phyloP scores from a whole-genome alignment of 352 stramenopile species.

The Blastocystis sp. region DNA sequence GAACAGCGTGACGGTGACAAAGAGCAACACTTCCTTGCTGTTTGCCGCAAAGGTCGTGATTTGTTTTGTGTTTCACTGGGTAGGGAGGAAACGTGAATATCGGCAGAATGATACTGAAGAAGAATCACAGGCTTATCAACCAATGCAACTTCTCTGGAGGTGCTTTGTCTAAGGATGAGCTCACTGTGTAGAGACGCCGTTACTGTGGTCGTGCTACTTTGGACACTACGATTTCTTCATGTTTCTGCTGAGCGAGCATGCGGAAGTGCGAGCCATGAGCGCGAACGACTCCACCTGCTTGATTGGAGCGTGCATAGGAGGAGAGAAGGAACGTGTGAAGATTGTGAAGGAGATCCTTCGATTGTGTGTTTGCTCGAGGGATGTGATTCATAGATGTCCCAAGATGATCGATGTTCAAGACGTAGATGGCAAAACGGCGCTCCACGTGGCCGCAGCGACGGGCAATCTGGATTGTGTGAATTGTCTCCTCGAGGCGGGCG shows the following conservation, averaged over 20 bases:
- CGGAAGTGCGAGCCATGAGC: constrained; percentile 45
- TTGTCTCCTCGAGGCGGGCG: constrained; percentile 49
- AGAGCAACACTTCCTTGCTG: constrained; percentile 61
- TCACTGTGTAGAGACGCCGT: constrained; percentile 24
- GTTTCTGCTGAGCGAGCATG: constrained; percentile 53
- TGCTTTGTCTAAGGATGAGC: neutral
- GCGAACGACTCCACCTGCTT: constrained; percentile 56
- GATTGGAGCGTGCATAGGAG: constrained; percentile 45
- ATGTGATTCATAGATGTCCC: neutral
- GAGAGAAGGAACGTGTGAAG: neutral
- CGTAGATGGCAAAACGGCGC: constrained; percentile 53
- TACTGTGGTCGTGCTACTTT: constrained; percentile 58
- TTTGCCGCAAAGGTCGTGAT: constrained; percentile 65
- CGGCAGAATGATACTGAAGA: constrained; percentile 65
- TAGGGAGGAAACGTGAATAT: constrained; percentile 74
- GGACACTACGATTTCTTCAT: constrained; percentile 70
- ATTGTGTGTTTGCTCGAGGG: constrained; percentile 4
- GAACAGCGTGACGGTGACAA: constrained; percentile 65
- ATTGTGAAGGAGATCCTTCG: constrained; percentile 38
- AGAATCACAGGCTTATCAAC: constrained; percentile 65
- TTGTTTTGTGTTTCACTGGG: neutral
- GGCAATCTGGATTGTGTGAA: constrained; percentile 67
- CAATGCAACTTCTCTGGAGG: constrained; percentile 61
- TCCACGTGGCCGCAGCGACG: constrained; percentile 43
- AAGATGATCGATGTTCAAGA: constrained; percentile 72